Evolutionary conservation across 2,329 filamentous ascomycete species (phyloP).

Genomic region (Alternaria arbusti): DNA sequence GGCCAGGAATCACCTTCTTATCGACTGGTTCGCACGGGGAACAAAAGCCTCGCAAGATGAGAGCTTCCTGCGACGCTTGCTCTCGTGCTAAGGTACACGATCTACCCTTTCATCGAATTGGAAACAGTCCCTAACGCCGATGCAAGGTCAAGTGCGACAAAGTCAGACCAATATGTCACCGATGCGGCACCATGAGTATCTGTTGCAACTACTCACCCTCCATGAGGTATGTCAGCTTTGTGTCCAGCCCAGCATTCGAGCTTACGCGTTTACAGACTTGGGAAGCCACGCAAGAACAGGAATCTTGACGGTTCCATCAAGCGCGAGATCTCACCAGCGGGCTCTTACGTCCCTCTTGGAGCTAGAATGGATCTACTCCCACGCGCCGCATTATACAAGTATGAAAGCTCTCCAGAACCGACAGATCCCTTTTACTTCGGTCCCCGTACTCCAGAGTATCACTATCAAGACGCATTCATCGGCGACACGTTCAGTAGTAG

Average conservation of each 20-base stretch:
- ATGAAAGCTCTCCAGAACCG: conserved; percentile 47
- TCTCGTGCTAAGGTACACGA: conserved; percentile 42
- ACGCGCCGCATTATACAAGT: conserved; percentile 35
- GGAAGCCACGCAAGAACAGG: conserved; percentile 47
- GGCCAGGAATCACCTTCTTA: conserved; percentile 26
- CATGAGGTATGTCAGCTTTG: conserved; percentile 42
- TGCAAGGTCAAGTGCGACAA: conserved; percentile 47
- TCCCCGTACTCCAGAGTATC: conserved; percentile 44
- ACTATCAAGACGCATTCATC: conserved; percentile 44
- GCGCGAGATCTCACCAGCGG: conserved; percentile 43
- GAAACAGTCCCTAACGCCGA: conserved; percentile 5
- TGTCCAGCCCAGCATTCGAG: background rate
- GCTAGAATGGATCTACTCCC: conserved; percentile 41
- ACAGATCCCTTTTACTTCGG: conserved; percentile 44
- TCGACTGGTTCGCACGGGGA: conserved; percentile 31
- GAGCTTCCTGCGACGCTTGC: conserved; percentile 48
- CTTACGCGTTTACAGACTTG: conserved; percentile 36
- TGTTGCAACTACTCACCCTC: conserved; percentile 50
- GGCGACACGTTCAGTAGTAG: conserved; percentile 35
- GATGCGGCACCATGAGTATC: conserved; percentile 47
- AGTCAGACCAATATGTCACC: conserved; percentile 45
- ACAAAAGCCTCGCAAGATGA: conserved; percentile 45
- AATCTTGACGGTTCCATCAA: conserved; percentile 45
- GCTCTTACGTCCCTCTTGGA: conserved; percentile 38
- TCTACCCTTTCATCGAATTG: background rate